A percentile compares a stretch with the other conserved stretches of the same genome.
phyloP scores from a whole-genome alignment of 2,329 filamentous ascomycete species.

The Nemania sp. region DNA sequence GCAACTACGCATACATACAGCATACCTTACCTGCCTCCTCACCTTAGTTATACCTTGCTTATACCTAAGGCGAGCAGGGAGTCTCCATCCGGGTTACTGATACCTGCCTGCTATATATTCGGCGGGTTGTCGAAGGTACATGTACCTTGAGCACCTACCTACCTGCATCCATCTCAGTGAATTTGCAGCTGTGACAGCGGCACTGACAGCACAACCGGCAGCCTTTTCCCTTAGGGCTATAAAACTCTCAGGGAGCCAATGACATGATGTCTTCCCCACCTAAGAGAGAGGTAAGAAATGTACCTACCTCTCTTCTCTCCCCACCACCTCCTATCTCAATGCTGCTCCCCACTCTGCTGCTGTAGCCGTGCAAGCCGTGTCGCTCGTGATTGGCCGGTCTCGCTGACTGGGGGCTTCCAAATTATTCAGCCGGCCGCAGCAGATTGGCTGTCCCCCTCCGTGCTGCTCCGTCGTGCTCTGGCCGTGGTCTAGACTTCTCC shows the following conservation, averaged over 20 bases:
- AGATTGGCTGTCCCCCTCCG: constrained; percentile 34
- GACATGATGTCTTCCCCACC: constrained; percentile 10
- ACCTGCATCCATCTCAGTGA: neutral
- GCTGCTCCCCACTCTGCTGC: constrained; percentile 25
- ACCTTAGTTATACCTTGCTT: neutral
- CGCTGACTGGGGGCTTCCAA: constrained; percentile 34
- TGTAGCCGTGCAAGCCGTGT: constrained; percentile 35
- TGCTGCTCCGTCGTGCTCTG: constrained; percentile 27
- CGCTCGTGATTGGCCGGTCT: constrained; percentile 30
- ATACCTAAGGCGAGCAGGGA: neutral
- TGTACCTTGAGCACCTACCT: neutral
- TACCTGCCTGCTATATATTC: neutral
- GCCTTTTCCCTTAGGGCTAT: constrained; percentile 22
- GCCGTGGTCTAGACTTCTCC: constrained; percentile 37
- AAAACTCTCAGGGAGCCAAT: constrained; percentile 28
- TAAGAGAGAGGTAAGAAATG: neutral
- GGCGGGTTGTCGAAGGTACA: too few species aligned
- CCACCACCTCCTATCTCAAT: constrained; percentile 9
- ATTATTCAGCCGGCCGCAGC: constrained; percentile 40
- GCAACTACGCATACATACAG: neutral
- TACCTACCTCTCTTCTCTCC: neutral
- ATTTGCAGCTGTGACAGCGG: constrained; percentile 10
- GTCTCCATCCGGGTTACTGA: neutral
- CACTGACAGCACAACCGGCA: constrained; percentile 21
- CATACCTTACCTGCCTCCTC: too few species aligned